These are phyloP conservation scores for Bipolaris cookei DNA, from an alignment of 2,329 filamentous ascomycete species.

Conservation along the genomic window DNA sequence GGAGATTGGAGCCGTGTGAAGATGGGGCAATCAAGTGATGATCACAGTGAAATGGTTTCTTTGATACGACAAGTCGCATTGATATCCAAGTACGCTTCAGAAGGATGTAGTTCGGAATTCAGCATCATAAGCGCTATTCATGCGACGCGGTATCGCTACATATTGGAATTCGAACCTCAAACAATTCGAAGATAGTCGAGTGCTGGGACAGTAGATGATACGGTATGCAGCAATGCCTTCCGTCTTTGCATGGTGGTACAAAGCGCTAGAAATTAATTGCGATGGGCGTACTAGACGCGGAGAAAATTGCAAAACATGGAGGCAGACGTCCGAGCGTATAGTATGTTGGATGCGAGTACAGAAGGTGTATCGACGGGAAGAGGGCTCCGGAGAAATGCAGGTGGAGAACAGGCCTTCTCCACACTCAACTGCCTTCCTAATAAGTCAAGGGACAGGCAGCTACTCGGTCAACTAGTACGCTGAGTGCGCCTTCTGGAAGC, in stretches of 20 bases:
- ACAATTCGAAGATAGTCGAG: background rate
- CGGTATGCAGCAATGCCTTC: background rate
- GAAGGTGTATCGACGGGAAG: too few relatives aligned
- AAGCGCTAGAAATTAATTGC: background rate
- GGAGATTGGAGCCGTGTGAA: background rate
- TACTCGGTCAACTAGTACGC: background rate
- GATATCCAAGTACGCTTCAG: background rate
- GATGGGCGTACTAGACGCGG: slow-evolving; percentile 1
- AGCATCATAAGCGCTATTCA: background rate
- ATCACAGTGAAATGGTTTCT: background rate
- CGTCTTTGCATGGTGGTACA: background rate
- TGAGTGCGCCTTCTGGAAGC: slow-evolving; percentile 7
- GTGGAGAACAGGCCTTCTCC: background rate
- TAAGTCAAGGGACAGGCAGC: background rate
- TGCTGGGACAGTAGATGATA: background rate
- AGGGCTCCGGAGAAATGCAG: background rate
- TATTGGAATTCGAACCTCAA: background rate
- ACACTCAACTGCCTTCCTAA: background rate
- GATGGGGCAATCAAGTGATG: background rate
- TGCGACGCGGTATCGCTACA: slow-evolving; percentile 1
- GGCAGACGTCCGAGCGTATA: background rate
- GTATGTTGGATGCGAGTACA: too few relatives aligned
- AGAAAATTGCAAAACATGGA: background rate
- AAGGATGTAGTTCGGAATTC: background rate
- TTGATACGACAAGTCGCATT: background rate